These are phyloP conservation scores for Fistulinella cinereoalba DNA, from an alignment of 1,284 basidiomycete species.

Conservation along the genomic window DNA sequence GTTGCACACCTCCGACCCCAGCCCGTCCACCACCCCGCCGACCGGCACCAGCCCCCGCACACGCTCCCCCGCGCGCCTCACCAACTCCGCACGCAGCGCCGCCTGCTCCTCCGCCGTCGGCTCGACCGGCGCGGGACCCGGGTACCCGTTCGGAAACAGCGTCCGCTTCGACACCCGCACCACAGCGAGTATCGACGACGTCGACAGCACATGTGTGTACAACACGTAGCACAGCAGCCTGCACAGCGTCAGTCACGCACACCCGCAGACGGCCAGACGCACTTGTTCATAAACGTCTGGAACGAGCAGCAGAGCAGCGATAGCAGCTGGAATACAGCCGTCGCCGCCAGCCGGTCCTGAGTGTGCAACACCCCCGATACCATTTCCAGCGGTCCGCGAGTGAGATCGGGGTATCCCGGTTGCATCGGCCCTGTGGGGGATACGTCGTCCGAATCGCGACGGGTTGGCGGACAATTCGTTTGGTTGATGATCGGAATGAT, in stretches of 20 bases:
- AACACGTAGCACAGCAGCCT: slow-evolving; percentile 67
- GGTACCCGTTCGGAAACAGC: slow-evolving; percentile 81
- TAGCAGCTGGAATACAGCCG: slow-evolving; percentile 38
- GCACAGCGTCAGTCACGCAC: slow-evolving; percentile 2
- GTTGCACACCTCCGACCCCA: slow-evolving; percentile 61
- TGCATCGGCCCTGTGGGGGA: too few relatives aligned
- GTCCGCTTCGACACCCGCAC: slow-evolving; percentile 55
- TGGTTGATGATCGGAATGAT: slow-evolving; percentile 68
- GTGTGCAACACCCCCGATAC: slow-evolving; percentile 49
- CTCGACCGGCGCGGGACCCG: slow-evolving; percentile 60
- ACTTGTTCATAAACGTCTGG: slow-evolving; percentile 54
- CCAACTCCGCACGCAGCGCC: slow-evolving; percentile 50
- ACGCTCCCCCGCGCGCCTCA: slow-evolving; percentile 44
- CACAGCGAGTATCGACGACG: slow-evolving; percentile 43
- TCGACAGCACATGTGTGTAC: slow-evolving; percentile 52
- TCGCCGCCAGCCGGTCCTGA: slow-evolving; percentile 45
- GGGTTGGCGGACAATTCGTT: slow-evolving; percentile 24
- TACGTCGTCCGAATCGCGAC: background rate
- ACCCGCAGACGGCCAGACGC: slow-evolving; percentile 8
- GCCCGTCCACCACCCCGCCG: slow-evolving; percentile 51
- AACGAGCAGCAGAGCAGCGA: slow-evolving; percentile 39
- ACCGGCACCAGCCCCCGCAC: slow-evolving; percentile 42
- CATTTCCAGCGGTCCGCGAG: slow-evolving; percentile 41
- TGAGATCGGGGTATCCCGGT: slow-evolving; percentile 18
- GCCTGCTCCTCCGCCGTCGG: slow-evolving; percentile 70